Evolutionary conservation across 805 yeast species (phyloP).

Genomic region (Kodamaea nitidulidarum): DNA sequence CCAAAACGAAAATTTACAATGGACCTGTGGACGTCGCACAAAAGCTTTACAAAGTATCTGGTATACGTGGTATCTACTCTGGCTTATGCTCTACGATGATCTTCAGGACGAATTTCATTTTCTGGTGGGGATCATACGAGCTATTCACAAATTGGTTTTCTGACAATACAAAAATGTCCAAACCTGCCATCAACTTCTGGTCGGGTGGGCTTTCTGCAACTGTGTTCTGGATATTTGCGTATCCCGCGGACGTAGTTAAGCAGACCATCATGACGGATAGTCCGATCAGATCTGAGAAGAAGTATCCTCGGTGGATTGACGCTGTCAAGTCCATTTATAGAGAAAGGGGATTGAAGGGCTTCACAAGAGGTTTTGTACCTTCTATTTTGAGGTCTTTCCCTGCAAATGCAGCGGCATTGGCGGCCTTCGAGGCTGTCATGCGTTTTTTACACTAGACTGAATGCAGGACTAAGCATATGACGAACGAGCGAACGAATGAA

Average conservation of each 20-base stretch:
- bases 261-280: slow-evolving; percentile 81
- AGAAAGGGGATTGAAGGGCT: slow-evolving; percentile 63
- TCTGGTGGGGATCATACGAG: slow-evolving; percentile 95
- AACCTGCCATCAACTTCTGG: slow-evolving; percentile 81
- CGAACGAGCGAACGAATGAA: too few species aligned
- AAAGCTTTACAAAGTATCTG: slow-evolving; percentile 55
- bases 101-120: slow-evolving; percentile 79
- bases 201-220: slow-evolving; percentile 86
- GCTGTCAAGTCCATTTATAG: slow-evolving; percentile 68
- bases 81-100: slow-evolving; percentile 85
- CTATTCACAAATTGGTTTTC: slow-evolving; percentile 66
- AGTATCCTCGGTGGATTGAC: slow-evolving; percentile 63
- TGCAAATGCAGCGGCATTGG: slow-evolving; percentile 89
- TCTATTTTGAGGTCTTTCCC: slow-evolving; percentile 82
- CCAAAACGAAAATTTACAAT: slow-evolving; percentile 55
- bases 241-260: slow-evolving; percentile 85
- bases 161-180: slow-evolving; percentile 58
- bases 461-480: too few species aligned
- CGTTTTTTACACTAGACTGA: slow-evolving; percentile 25
- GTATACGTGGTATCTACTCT: slow-evolving; percentile 70
- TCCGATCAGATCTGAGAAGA: slow-evolving; percentile 56
- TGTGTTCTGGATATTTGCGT: slow-evolving; percentile 85
- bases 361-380: slow-evolving; percentile 77
- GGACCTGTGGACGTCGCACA: slow-evolving; percentile 80
- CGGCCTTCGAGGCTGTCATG: slow-evolving; percentile 84